Conservation (phyloP, 345 rosid genomes). For the Viola odorata region DNA sequence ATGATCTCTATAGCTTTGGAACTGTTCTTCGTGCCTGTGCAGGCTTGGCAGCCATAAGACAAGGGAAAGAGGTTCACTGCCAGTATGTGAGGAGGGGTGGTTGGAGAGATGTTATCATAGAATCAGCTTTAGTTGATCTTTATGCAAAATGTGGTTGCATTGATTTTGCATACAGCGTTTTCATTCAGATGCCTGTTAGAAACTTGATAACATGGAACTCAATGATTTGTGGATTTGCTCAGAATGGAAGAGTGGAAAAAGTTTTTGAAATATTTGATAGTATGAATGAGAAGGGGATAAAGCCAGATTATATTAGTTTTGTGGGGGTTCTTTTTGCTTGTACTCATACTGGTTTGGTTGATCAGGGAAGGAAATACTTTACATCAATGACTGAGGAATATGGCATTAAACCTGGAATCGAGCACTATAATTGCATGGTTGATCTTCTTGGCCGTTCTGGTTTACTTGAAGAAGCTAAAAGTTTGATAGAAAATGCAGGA, state of each 20-base stretch:
- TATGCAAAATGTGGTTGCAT: conserved; percentile 84
- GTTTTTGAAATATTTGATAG: conserved; percentile 53
- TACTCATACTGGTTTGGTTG: conserved; percentile 72
- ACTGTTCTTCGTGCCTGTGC: conserved; percentile 83
- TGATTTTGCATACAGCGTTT: conserved; percentile 52
- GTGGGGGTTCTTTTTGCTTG: conserved; percentile 83
- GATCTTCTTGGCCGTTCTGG: conserved; percentile 91
- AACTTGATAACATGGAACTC: conserved; percentile 86
- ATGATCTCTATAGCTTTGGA: conserved; percentile 73
- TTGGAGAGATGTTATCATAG: conserved; percentile 60
- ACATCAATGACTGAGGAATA: conserved; percentile 40
- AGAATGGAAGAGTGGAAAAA: conserved; percentile 74
- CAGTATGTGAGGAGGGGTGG: conserved; percentile 75
- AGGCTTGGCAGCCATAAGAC: conserved; percentile 64
- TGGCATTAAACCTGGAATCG: conserved; percentile 59
- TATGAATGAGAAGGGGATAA: conserved; percentile 48
- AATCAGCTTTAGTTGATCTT: conserved; percentile 84
- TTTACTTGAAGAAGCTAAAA: conserved; percentile 75
- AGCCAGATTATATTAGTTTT: conserved; percentile 75
- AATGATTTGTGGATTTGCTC: conserved; percentile 76
- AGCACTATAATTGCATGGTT: conserved; percentile 88
- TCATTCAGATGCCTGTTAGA: conserved; percentile 39
- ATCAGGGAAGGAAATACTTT: conserved; percentile 56
- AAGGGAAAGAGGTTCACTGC: conserved; percentile 87
- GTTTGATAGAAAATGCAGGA: conserved; percentile 54